These are phyloP conservation scores for Macrotyloma uniflorum DNA, from an alignment of 306 rosid species.

Conservation along the genomic window DNA sequence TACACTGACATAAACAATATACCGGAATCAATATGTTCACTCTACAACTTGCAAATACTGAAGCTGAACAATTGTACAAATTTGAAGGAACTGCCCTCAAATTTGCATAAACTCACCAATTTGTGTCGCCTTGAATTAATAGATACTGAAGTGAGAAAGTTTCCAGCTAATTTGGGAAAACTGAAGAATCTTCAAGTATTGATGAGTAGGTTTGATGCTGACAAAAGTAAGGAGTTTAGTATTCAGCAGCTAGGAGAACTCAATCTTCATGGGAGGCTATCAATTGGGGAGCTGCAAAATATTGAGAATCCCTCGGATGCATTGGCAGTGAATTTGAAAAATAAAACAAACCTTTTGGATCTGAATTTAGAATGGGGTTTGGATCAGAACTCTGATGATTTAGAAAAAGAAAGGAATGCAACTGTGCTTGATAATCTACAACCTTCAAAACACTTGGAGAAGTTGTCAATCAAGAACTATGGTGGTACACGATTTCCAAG, in stretches of 20 bases:
- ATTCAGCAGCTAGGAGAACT: background rate
- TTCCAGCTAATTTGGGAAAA: background rate
- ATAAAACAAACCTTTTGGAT: background rate
- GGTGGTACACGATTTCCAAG: background rate
- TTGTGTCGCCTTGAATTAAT: background rate
- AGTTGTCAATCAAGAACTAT: background rate
- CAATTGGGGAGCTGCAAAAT: background rate
- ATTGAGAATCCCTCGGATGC: background rate
- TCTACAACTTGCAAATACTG: background rate
- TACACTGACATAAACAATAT: accelerated
- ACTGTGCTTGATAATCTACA: background rate
- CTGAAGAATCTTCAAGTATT: background rate
- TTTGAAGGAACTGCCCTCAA: background rate
- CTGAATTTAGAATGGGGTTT: background rate
- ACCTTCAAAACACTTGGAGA: background rate
- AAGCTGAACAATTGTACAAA: background rate
- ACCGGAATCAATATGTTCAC: background rate
- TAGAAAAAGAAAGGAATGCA: background rate
- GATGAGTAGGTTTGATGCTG: background rate
- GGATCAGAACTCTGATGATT: background rate
- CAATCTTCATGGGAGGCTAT: background rate
- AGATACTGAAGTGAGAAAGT: background rate
- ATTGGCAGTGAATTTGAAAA: background rate
- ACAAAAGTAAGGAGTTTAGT: background rate
- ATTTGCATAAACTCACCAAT: background rate